Conservation (phyloP, 2,329 filamentous ascomycete genomes). For the Amesomyces nigricolor region DNA sequence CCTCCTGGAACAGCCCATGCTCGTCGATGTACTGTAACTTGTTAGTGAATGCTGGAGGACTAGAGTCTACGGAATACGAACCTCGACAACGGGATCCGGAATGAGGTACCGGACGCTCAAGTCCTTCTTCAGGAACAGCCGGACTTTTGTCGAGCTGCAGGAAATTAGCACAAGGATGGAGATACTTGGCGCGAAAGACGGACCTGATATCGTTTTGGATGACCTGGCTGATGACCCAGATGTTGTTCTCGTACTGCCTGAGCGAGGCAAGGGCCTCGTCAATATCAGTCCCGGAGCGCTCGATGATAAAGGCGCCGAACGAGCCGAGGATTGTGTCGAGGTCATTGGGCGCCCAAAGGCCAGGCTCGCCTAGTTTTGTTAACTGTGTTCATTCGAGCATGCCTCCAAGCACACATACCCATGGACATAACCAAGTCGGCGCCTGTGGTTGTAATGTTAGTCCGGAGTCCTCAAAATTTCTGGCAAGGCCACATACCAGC, state of each 20-base stretch:
- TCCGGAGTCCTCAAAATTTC: not conserved
- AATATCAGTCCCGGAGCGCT: constrained; percentile 81
- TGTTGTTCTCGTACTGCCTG: constrained; percentile 76
- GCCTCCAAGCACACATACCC: constrained; percentile 13
- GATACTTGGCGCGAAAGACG: not conserved
- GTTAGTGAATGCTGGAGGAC: not conserved
- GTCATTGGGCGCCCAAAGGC: constrained; percentile 79
- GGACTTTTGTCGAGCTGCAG: constrained; percentile 73
- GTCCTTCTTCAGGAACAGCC: constrained; percentile 70
- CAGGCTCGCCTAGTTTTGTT: constrained; percentile 60
- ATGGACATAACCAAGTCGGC: constrained; percentile 55
- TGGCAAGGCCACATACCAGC: constrained; percentile 37
- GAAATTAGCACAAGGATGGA: not conserved
- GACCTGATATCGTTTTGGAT: constrained; percentile 81
- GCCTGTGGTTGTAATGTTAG: constrained; percentile 38
- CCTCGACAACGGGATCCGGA: constrained; percentile 56
- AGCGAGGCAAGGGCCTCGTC: constrained; percentile 80
- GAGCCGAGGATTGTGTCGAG: constrained; percentile 80
- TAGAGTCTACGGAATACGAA: constrained; percentile 4
- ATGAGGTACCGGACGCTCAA: constrained; percentile 65
- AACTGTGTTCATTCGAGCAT: constrained; percentile 30
- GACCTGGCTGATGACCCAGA: constrained; percentile 82
- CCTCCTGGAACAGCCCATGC: constrained; percentile 57
- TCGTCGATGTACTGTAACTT: constrained; percentile 64
- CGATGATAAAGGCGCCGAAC: constrained; percentile 80